Evolutionary conservation across 164 flowering plant species (phyloP), one percentile per base, ranked within the genome.

Genomic region (Magnolia kwangsiensis): DNA sequence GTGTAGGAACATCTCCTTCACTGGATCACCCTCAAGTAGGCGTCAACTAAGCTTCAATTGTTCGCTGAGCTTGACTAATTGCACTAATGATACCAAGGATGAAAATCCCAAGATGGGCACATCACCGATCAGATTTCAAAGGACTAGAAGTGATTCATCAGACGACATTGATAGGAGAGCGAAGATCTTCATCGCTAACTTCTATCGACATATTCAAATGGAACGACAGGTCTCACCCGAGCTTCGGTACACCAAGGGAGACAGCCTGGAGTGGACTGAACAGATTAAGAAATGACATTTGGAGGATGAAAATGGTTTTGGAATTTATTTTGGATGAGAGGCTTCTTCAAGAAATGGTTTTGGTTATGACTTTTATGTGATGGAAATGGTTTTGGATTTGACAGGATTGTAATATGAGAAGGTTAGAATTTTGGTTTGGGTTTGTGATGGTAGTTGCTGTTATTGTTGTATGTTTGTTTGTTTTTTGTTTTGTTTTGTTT

Each of bases 91-190:
- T 18, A 50, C 27, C 14, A 9, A 51, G 11, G 9, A 11, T 9
- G 27, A 18, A 0, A 77, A 63, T n/a, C 8, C 58, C 45, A 71
- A 69, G n/a, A 55, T 11, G 37, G 24, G 16, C 24, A 4, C 13
- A 13, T 65, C 68, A 4, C 68, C 16, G 13, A 21, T 65, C 23
- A 20, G 24, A 3, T 75, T 88, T 31, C 82, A 74, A 20, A 81
- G 90, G 73, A 78, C 85, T 2, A 76, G 7, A 18, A 87, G 91
- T 58, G 75, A 13, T 58, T 67, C 73, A 31, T 73, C 81, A 3
- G 90, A 83, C 29, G 91, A 89, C 80, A 49, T 90, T n/a, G 87
- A 90, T 81, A 71, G 21, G 61, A 86, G 79, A 71, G 90, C 90
- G 0, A 91, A 90, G 67, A 73, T 78, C 75, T 90, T 89, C 50